Base-by-base conservation (phyloP, 2,329 filamentous ascomycete genomes). In the Arthrinium puccinioides region DNA sequence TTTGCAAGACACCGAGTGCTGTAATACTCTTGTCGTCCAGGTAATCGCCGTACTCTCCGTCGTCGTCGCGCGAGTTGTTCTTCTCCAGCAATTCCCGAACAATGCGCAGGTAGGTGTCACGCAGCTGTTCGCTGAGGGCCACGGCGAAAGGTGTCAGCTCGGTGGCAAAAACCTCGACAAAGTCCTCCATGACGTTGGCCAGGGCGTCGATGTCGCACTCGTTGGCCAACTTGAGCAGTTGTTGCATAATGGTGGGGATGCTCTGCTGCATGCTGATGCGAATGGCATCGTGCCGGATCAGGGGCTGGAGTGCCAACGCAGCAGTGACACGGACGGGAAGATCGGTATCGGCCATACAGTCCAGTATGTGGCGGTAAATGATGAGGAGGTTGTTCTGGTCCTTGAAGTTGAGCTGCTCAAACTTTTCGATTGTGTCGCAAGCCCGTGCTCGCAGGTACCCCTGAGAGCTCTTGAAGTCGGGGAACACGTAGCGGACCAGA, bases 141-240 rank as follows among this genome's bases (percentile, higher is more conserved):
- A 98, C 90, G 9, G 92, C 92, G 53, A 98, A 98, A 4, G 92
- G 92, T 6, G 92, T 97, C 32, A 98, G 74, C 59, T 98, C 92
- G 3, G 87, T 76, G n/a, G 92, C 90, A 56, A 98, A 98, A 3
- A 97, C 89, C 61, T 98, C 92, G 31, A 98, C 92, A 56, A 98
- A 98, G 56, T 98, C 92, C 63, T 98, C 92, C 92, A 98, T 98
- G 26, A 98, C 92, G 54, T 97, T 97, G 16, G 92, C 90, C 27
- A 98, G 72, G 5, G 92, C 89, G 61, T 98, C 92, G 32, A 98
- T 90, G 56, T 98, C 92, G 41, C 94, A 92, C 63, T 98, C 92
- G 56, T 98, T 98, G 20, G 92, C 90, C 40, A 98, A 70, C 67
- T 97, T 97, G 38, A 98, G 73, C 11, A 98, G 74, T 63, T 98